phyloP scores from a whole-genome alignment of 352 stramenopile species.

The Phytophthora hybrid region DNA sequence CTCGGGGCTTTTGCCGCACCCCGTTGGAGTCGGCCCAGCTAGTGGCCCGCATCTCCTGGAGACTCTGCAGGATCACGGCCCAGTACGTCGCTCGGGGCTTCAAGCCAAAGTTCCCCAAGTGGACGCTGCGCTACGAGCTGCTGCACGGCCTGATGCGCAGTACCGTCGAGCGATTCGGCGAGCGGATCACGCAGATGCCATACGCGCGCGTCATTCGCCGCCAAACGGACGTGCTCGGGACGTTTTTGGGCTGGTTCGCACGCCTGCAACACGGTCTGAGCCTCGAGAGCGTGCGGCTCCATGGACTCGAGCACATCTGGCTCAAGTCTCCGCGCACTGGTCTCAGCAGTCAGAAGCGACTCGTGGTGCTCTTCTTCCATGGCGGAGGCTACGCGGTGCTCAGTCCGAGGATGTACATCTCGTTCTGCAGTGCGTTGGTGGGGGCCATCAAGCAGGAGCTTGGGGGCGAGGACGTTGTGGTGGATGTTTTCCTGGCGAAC shows the following conservation, averaged over 20 bases:
- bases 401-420: conserved; percentile 51
- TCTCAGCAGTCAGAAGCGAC: conserved; percentile 15
- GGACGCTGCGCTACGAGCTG: conserved; percentile 49
- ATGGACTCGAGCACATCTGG: conserved; percentile 66
- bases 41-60: neutral
- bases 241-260: conserved; percentile 33
- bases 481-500: conserved; percentile 51
- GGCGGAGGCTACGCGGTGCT: conserved; percentile 58
- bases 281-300: conserved; percentile 37
- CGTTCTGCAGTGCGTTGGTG: conserved; percentile 37
- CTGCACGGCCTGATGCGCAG: conserved; percentile 28
- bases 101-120: conserved; percentile 41
- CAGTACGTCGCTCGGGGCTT: conserved; percentile 25
- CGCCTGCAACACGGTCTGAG: conserved; percentile 29
- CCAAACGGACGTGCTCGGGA: conserved; percentile 48
- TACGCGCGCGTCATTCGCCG: conserved; percentile 48
- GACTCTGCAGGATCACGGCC: conserved; percentile 3
- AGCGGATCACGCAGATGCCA: conserved; percentile 30
- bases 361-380: conserved; percentile 64
- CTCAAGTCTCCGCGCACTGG: conserved; percentile 20
- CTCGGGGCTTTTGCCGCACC: conserved; percentile 21
- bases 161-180: conserved; percentile 30
- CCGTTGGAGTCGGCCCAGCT: conserved; percentile 5
- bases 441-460: conserved; percentile 35
- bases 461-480: conserved; percentile 13